Percentiles rank a stretch among this genome's conserved stretches.
Conservation (phyloP, 371 early-diverging fungal species). For the Blastocladiella emersonii region DNA sequence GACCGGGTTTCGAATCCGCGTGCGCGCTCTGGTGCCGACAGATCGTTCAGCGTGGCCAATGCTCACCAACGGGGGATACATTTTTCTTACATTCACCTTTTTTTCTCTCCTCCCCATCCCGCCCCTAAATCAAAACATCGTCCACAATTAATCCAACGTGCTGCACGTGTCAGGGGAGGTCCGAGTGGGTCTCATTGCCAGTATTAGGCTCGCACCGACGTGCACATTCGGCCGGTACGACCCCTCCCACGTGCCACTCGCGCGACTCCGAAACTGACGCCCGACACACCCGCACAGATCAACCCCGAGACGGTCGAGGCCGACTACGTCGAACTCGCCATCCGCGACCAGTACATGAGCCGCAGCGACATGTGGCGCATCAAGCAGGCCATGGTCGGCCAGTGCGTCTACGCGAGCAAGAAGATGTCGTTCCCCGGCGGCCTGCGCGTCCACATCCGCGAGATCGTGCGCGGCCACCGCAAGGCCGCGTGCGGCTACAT, state of each 20-base stretch:
- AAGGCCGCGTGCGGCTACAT: slow-evolving; percentile 59
- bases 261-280: slow-evolving; percentile 1
- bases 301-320: slow-evolving; percentile 46
- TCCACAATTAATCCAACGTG: no score
- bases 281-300: no score
- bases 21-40: no score
- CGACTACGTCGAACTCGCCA: slow-evolving; percentile 70
- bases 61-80: slow-evolving; percentile 20
- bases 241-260: background rate
- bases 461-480: slow-evolving; percentile 46
- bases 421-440: slow-evolving; percentile 51
- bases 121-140: no score
- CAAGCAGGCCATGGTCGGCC: slow-evolving; percentile 50
- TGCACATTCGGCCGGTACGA: slow-evolving; percentile 19
- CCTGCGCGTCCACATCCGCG: slow-evolving; percentile 75
- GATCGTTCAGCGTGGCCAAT: no score
- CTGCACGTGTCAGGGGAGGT: no score
- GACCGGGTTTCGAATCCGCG: no score
- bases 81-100: no score
- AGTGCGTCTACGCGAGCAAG: slow-evolving; percentile 65
- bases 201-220: slow-evolving; percentile 16
- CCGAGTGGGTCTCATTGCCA: no score
- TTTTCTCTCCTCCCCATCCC: no score
- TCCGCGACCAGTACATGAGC: slow-evolving; percentile 84
- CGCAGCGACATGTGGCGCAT: slow-evolving; percentile 90